Percentiles rank a stretch among this genome's conserved stretches.
phyloP scores from a whole-genome alignment of 2,329 filamentous ascomycete genomes.

The Calonectria hongkongensis region DNA sequence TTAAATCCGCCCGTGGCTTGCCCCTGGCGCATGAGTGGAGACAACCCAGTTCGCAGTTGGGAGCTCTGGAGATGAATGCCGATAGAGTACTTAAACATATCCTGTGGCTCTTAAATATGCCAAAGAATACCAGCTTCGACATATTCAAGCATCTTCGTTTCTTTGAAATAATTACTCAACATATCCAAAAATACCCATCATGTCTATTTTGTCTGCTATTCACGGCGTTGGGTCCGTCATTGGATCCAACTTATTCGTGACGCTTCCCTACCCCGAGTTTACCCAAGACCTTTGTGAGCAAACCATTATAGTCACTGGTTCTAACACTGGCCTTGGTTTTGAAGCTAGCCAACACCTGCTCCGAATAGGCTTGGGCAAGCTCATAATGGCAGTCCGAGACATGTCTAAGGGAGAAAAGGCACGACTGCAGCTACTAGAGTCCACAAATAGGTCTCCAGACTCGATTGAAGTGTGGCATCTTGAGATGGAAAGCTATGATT shows the following conservation, averaged over 20 bases:
- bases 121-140: not conserved
- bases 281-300: conserved; percentile 49
- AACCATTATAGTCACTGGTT: conserved; percentile 63
- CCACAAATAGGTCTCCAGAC: not conserved
- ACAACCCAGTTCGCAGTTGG: not conserved
- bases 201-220: conserved; percentile 42
- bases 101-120: not conserved
- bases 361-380: conserved; percentile 54
- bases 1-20: conserved; percentile 8
- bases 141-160: not conserved
- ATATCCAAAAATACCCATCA: not conserved
- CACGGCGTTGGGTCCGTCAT: conserved; percentile 39
- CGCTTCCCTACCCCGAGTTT: conserved; percentile 49
- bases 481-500: conserved; percentile 68
- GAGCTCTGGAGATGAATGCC: not conserved
- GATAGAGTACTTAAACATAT: not conserved
- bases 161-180: not conserved
- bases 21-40: conserved; percentile 4
- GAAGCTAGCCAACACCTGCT: conserved; percentile 61
- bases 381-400: conserved; percentile 63
- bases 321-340: conserved; percentile 63
- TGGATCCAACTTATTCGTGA: conserved; percentile 48
- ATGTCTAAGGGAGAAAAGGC: conserved; percentile 65
- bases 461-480: conserved; percentile 68
- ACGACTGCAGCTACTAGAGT: conserved; percentile 56